A percentile compares a stretch with the other conserved stretches of the same genome.
phyloP scores from a whole-genome alignment of 2,329 filamentous ascomycete species.

The Colletotrichum shisoi region DNA sequence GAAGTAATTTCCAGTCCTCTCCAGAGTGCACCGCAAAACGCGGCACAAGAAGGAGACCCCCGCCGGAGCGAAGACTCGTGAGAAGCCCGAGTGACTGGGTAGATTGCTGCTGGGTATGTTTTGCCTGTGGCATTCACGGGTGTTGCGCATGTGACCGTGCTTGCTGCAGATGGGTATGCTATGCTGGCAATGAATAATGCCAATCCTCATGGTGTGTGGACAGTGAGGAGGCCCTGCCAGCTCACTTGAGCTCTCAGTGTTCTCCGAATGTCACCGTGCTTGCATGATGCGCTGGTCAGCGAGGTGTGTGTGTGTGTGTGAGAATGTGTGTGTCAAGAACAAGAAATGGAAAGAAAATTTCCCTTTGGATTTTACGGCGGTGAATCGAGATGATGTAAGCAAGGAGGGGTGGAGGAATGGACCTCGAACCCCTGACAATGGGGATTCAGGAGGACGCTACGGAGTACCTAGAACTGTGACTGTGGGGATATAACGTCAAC shows the following conservation, averaged over 20 bases:
- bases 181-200: slow-evolving; percentile 13
- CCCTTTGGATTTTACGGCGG: slow-evolving; percentile 4
- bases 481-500: not conserved
- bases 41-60: slow-evolving; percentile 37
- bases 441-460: not conserved
- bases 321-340: not conserved
- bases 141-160: not conserved
- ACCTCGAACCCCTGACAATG: not conserved
- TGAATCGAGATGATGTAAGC: not conserved
- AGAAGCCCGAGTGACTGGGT: slow-evolving; percentile 38
- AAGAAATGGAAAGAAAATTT: not conserved
- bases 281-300: not conserved
- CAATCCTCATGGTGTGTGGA: not conserved
- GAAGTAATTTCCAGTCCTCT: slow-evolving; percentile 34
- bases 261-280: not conserved
- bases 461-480: not conserved
- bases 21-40: slow-evolving; percentile 40
- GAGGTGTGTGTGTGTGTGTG: not conserved
- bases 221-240: not conserved
- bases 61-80: slow-evolving; percentile 37
- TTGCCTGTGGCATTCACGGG: not conserved
- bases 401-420: not conserved
- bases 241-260: slow-evolving; percentile 18
- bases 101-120: slow-evolving; percentile 30
- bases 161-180: not conserved